Base-by-base conservation (phyloP, 495 filamentous ascomycete species). In the Opeltia flavorubescens region DNA sequence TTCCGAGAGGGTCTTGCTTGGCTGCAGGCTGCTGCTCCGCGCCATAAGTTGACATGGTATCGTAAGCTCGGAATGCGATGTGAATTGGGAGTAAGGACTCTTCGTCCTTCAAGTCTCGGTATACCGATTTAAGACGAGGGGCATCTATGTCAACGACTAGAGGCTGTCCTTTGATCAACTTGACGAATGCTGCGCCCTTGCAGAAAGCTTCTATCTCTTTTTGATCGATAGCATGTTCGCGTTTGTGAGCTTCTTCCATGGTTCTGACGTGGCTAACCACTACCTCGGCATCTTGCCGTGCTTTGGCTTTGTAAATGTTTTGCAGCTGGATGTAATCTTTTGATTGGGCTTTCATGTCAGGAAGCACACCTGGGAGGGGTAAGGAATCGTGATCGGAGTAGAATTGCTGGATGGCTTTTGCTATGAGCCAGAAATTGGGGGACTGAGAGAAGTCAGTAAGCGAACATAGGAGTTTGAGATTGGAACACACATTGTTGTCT, bases 321-420 rank as follows among this genome's bases (percentile, higher is more conserved):
- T 96, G 91, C 23, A 99, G 71, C 50, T 79, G 71, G 50, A 96
- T 78, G 66, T 99, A 99, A 52, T 94, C 86, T 40, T 75, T 79
- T 17, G 87, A 94, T 61, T 89, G 77, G 26, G 91, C 86, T 66
- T 99, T 99, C 91, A 99, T 99, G 64, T 99, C 91, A 5, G 91
- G 93, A 12, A 96, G 69, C 17, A 81, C 79, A 38, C 91, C 93
- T 2, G 88, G 83, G 0, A 99, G 66, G 17, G 91, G 91, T 5
- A 96, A 74, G 31, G 78, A 72, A 17, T 68, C 64, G 55, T 94
- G 78, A 44, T 69, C 71, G 11, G 65, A 59, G 57, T 89, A 79
- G 64, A 96, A 99, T 26, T 70, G 53, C 30, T 71, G 72, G 51
- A 96, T 71, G 2, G 89, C 89, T 51, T 80, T 70, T 7, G 88